phyloP scores from a whole-genome alignment of 495 filamentous ascomycete species.

The Lepidopterella palustris region DNA sequence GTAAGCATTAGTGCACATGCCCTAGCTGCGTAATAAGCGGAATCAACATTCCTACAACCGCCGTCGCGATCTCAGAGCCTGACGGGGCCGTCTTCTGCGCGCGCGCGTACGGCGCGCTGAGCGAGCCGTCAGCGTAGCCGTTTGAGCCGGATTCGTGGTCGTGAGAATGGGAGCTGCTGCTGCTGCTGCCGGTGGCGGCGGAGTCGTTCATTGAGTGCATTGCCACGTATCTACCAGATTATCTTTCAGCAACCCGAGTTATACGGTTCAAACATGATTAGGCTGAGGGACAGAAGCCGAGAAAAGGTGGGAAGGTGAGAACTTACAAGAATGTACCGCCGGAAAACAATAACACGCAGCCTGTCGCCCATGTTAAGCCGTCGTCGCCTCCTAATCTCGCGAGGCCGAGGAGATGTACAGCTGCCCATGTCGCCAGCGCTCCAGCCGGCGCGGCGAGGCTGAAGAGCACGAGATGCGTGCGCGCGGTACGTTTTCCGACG shows the following conservation, averaged over 20 bases:
- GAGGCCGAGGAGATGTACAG: conserved; percentile 63
- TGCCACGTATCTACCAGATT: conserved; percentile 95
- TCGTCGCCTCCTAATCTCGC: conserved; percentile 40
- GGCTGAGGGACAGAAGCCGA: too few species aligned
- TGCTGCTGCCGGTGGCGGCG: conserved; percentile 46
- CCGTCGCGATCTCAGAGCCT: conserved; percentile 58
- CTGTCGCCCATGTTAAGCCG: conserved; percentile 76
- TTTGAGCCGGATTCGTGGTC: conserved; percentile 49
- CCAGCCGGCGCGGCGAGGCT: conserved; percentile 85
- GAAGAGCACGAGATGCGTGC: conserved; percentile 83
- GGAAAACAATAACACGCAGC: conserved; percentile 83
- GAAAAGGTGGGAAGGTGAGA: background rate
- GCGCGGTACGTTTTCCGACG: conserved; percentile 73
- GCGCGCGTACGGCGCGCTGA: background rate
- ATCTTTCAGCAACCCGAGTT: conserved; percentile 31
- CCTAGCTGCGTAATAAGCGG: conserved; percentile 86
- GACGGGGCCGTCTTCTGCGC: conserved; percentile 44
- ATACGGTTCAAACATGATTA: background rate
- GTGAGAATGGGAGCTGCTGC: too few species aligned
- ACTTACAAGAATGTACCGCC: conserved; percentile 92
- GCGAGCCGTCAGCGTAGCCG: conserved; percentile 54
- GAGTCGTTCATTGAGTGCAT: conserved; percentile 95
- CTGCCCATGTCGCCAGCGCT: conserved; percentile 72
- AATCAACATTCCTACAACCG: conserved; percentile 82
- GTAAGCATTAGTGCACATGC: conserved; percentile 79